Evolutionary conservation across 2,329 filamentous ascomycete species (phyloP), one percentile per base, ranked within the genome.

Genomic region (Neospermospora avenae): DNA sequence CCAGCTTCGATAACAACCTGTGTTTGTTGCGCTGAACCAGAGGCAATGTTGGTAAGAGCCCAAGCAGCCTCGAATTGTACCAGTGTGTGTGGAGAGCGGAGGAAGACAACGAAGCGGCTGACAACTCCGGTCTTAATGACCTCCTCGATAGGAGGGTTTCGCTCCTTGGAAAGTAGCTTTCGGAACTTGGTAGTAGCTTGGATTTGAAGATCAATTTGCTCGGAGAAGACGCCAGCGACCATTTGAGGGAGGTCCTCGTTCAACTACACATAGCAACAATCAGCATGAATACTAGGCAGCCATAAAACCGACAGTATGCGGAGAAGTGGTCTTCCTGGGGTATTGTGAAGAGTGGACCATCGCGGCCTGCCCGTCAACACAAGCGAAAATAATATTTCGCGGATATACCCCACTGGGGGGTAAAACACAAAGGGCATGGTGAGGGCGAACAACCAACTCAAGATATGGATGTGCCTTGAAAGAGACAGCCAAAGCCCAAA

Each of bases 111-210:
- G 73, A 99, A 99, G 74, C 95, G 90, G 81, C 87, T 89, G 68
- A 99, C 95, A 66, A 99, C 95, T 73, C 95, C 95, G 61, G 95
- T 98, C 84, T 98, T 96, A 78, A 99, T 99, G 69, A 99, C 95
- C 75, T 96, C 92, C 81, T 99, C 95, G 75, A 99, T 99, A 48
- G 95, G 95, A 49, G 95, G 95, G 81, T 99, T 99, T 74, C 95
- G 91, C 82, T 99, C 95, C 81, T 99, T 99, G 68, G 92, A 97
- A 28, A 99, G 82, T 44, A 99, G 85, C 83, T 99, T 99, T 75
- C 95, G 84, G 83, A 99, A 99, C 77, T 96, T 97, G 69, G 95
- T 99, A 28, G 95, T 99, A 60, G 93, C 92, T 78, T 93, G 88
- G 70, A 99, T 99, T 79, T 99, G 95, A 69, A 90, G 85, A 74